Conservation (phyloP, 768 basidiomycete genomes). For the Boletus reticulatus region DNA sequence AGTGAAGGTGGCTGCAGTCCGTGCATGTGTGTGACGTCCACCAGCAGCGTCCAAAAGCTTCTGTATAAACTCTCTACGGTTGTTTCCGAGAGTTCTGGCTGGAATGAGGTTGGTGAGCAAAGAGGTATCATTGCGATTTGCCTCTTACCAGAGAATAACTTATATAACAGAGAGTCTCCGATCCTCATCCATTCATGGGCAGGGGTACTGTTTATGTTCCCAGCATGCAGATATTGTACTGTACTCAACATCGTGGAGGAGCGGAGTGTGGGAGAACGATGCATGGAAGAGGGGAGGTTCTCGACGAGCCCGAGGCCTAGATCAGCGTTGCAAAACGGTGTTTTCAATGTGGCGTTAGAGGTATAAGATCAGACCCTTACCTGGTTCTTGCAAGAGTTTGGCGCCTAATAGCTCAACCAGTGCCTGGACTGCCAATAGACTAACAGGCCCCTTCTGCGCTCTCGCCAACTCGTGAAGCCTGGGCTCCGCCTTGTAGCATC, state of each 20-base stretch:
- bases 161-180: conserved; percentile 6
- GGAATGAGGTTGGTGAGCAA: background rate
- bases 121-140: background rate
- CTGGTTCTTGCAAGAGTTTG: conserved; percentile 7
- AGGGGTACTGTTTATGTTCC: background rate
- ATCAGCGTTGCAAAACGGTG: background rate
- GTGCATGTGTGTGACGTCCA: background rate
- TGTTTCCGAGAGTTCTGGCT: conserved; percentile 1
- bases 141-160: conserved; percentile 1
- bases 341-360: background rate
- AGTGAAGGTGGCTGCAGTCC: conserved; percentile 5
- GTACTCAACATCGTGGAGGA: conserved; percentile 1
- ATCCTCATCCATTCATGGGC: conserved; percentile 8
- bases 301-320: background rate
- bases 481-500: background rate
- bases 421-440: conserved; percentile 20
- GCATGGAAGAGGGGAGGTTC: background rate
- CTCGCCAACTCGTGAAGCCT: conserved; percentile 5
- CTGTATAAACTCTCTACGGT: conserved; percentile 2
- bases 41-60: conserved; percentile 2
- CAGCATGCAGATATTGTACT: conserved; percentile 2
- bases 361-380: background rate
- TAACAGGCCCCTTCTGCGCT: conserved; percentile 5
- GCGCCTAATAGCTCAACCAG: conserved; percentile 13
- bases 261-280: conserved; percentile 7